Base-by-base conservation (phyloP, 2,329 filamentous ascomycete species). In the Aspergillus ruber region DNA sequence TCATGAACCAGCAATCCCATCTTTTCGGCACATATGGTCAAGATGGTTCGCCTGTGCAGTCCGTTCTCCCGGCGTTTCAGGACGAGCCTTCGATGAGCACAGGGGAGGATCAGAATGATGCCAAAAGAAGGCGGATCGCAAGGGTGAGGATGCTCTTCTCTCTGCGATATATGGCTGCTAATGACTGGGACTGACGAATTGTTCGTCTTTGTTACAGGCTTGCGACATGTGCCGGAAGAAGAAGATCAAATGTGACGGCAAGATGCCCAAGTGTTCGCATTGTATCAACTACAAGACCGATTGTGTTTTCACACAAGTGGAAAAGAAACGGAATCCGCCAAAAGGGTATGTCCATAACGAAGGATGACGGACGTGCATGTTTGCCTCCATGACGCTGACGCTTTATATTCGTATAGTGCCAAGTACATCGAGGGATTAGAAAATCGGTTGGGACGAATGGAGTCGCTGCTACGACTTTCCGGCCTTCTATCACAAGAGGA, bases 231-330 rank as follows among this genome's bases (percentile, higher is more conserved):
- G 91, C 67, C 81, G 90, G 60, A 95, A 95, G 74, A 85, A 85
- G 72, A 78, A 88, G 72, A 95, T 97, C 72, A 97, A 97, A 73
- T 97, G 91, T 70, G 93, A 97, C 65, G 91, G 93, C 57, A 95
- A 94, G 73, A 82, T 95, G 71, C 91, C 93, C 33, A 84, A 90
- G 51, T 98, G 93, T 71, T 90, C 88, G 6, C 93, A 97, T 71
- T 98, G 91, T 69, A 86, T 86, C 67, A 97, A 96, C 69, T 96
- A 96, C 76, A 96, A 96, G 77, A 96, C 90, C 4, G 90, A 95
- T 60, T 98, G 91, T 68, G 82, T 95, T 58, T 97, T 97, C 65
- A 97, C 93, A 0, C 90, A 95, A 66, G 90, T 97, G 33, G 93
- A 98, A 74, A 98, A 98, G 83, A 98, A 98, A 78, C 82, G 93